These are phyloP conservation scores for Claviceps purpurea DNA, from an alignment of 2,329 filamentous ascomycete genomes.

Conservation along the genomic window DNA sequence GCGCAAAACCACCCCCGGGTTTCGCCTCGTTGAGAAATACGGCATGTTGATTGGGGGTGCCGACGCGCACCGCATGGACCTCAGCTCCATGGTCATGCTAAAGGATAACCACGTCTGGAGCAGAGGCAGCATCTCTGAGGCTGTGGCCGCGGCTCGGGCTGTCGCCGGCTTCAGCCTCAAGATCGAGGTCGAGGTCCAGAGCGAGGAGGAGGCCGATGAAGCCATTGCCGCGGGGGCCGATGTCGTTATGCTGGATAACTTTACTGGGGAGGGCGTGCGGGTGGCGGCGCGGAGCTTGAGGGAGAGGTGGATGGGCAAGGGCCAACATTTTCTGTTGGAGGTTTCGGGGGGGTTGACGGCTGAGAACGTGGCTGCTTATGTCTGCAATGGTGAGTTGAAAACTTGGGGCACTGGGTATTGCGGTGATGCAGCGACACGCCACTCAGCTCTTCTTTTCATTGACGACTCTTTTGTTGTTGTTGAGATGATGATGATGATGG, in stretches of 20 bases:
- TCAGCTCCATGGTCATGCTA: slow-evolving; percentile 93
- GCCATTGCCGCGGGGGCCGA: slow-evolving; percentile 85
- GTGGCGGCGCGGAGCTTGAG: slow-evolving; percentile 63
- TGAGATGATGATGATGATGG: too few species aligned
- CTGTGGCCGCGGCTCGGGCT: slow-evolving; percentile 69
- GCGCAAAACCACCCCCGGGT: slow-evolving; percentile 92
- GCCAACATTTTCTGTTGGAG: slow-evolving; percentile 63
- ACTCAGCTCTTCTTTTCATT: too few species aligned
- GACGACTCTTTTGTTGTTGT: too few species aligned
- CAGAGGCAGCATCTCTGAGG: slow-evolving; percentile 70
- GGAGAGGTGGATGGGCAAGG: slow-evolving; percentile 62
- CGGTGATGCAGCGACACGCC: too few species aligned
- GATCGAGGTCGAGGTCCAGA: slow-evolving; percentile 91
- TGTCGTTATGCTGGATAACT: slow-evolving; percentile 96
- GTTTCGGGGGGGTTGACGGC: slow-evolving; percentile 82
- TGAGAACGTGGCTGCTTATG: slow-evolving; percentile 71
- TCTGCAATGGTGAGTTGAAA: slow-evolving; percentile 48
- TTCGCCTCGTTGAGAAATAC: slow-evolving; percentile 93
- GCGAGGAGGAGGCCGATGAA: slow-evolving; percentile 76
- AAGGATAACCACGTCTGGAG: slow-evolving; percentile 99
- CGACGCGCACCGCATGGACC: slow-evolving; percentile 81
- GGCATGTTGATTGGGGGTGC: slow-evolving; percentile 91
- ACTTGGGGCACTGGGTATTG: too few species aligned
- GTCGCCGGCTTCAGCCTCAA: slow-evolving; percentile 85
- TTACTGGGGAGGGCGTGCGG: slow-evolving; percentile 65